Conservation (phyloP, 192 early-diverging fungal species). For the Entomortierella chlamydospora region DNA sequence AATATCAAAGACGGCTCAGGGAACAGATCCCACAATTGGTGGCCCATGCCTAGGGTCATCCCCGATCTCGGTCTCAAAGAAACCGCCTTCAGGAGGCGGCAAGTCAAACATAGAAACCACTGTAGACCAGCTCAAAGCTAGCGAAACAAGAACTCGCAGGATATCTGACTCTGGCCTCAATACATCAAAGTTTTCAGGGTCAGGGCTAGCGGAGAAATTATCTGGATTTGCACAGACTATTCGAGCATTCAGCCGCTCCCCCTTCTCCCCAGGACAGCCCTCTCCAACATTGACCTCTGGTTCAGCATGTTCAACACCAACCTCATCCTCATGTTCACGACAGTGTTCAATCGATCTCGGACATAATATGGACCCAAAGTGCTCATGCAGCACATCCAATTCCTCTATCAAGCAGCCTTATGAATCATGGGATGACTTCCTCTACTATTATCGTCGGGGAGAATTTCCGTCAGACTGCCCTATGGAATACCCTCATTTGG, state of each 20-base stretch:
- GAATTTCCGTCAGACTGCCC: conserved; percentile 25
- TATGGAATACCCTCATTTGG: not conserved
- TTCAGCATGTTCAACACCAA: conserved; percentile 36
- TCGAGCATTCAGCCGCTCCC: conserved; percentile 29
- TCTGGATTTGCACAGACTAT: conserved; percentile 46
- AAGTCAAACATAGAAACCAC: conserved; percentile 31
- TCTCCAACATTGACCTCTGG: conserved; percentile 30
- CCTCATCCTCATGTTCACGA: conserved; percentile 10
- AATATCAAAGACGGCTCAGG: conserved; percentile 31
- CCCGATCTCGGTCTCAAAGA: conserved; percentile 4
- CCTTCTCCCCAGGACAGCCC: conserved; percentile 18
- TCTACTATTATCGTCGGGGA: conserved; percentile 30
- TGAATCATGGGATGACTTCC: conserved; percentile 42
- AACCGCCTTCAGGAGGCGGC: conserved; percentile 15
- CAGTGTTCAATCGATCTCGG: not conserved
- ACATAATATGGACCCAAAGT: not conserved
- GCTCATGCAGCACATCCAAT: not conserved
- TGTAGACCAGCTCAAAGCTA: conserved; percentile 42
- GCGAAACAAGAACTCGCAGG: conserved; percentile 43
- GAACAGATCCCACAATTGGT: not conserved
- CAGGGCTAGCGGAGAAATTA: conserved; percentile 30
- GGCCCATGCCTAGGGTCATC: conserved; percentile 14
- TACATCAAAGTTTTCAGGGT: conserved; percentile 20
- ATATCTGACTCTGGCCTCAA: conserved; percentile 46
- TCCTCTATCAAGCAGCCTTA: not conserved